Percentiles rank a stretch among this genome's conserved stretches.
Evolutionary conservation across 2,329 filamentous ascomycete genomes (phyloP).

Genomic region (Dothistroma pini): DNA sequence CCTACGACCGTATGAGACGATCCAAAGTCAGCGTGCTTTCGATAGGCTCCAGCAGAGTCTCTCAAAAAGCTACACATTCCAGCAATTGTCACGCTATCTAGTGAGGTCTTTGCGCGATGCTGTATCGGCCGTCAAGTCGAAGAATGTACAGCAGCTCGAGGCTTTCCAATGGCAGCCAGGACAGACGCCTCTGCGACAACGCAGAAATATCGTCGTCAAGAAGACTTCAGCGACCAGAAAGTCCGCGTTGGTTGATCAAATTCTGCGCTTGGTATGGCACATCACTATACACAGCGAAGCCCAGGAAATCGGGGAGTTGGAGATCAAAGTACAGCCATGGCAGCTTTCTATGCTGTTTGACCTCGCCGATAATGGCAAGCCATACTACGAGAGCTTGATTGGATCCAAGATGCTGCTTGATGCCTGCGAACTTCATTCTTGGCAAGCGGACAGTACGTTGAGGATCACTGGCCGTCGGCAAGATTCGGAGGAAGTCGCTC

Average conservation of each 20-base stretch:
- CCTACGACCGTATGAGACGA: conserved; percentile 21
- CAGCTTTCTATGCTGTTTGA: conserved; percentile 30
- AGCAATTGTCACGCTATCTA: conserved; percentile 28
- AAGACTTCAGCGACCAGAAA: conserved; percentile 15
- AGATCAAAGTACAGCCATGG: conserved; percentile 28
- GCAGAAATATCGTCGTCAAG: conserved; percentile 11
- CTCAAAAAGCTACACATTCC: conserved; percentile 24
- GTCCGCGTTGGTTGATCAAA: conserved; percentile 22
- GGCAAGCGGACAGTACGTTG: conserved; percentile 24
- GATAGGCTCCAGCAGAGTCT: conserved; percentile 20
- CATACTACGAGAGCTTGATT: conserved; percentile 22
- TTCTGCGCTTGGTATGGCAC: conserved; percentile 29
- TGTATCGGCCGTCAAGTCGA: background rate
- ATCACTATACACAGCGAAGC: conserved; percentile 25
- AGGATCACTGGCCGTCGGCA: conserved; percentile 32
- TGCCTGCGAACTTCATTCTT: conserved; percentile 19
- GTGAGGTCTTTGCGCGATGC: background rate
- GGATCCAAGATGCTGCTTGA: conserved; percentile 22
- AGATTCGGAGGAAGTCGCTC: conserved; percentile 30
- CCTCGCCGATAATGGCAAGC: conserved; percentile 7
- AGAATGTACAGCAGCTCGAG: conserved; percentile 4
- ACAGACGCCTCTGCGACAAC: conserved; percentile 23
- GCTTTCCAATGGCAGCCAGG: conserved; percentile 25
- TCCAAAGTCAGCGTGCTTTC: conserved; percentile 25
- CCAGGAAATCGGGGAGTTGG: conserved; percentile 28